Percentiles rank a stretch among this genome's conserved stretches.
Evolutionary conservation across 192 early-diverging fungal genomes (phyloP).

Genomic region (Mortierella antarctica): DNA sequence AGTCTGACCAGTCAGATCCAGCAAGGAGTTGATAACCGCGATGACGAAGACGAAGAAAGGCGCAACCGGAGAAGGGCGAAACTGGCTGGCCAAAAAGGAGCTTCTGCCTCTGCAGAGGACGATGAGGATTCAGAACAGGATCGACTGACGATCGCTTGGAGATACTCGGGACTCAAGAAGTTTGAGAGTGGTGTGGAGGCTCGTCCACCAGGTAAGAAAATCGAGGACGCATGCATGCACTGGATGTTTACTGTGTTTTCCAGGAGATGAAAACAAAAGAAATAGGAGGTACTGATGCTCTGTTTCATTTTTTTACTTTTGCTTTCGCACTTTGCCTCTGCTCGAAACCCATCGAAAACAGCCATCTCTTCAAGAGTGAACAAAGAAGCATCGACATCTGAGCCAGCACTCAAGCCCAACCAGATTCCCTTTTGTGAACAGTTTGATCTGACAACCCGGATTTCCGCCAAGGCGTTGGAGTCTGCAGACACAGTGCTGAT

Average conservation of each 20-base stretch:
- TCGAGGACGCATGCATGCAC: neutral
- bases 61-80: conserved; percentile 1
- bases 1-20: conserved; percentile 30
- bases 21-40: conserved; percentile 56
- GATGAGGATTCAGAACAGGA: conserved; percentile 59
- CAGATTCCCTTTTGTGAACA: conserved; percentile 77
- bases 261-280: no score
- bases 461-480: conserved; percentile 68
- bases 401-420: conserved; percentile 11
- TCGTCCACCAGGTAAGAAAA: conserved; percentile 51
- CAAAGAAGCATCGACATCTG: neutral
- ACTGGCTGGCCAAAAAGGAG: conserved; percentile 17
- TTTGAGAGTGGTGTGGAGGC: conserved; percentile 62
- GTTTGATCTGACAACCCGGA: conserved; percentile 89
- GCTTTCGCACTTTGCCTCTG: neutral
- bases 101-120: neutral
- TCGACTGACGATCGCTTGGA: conserved; percentile 92
- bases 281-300: no score
- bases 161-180: conserved; percentile 87
- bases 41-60: conserved; percentile 54
- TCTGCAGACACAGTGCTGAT: conserved; percentile 62
- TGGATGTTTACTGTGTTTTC: no score
- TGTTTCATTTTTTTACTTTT: no score
- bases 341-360: neutral
- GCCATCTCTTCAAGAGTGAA: conserved; percentile 33